These are phyloP conservation scores for Populus davidiana DNA, from an alignment of 345 rosid genomes.

Conservation along the genomic window DNA sequence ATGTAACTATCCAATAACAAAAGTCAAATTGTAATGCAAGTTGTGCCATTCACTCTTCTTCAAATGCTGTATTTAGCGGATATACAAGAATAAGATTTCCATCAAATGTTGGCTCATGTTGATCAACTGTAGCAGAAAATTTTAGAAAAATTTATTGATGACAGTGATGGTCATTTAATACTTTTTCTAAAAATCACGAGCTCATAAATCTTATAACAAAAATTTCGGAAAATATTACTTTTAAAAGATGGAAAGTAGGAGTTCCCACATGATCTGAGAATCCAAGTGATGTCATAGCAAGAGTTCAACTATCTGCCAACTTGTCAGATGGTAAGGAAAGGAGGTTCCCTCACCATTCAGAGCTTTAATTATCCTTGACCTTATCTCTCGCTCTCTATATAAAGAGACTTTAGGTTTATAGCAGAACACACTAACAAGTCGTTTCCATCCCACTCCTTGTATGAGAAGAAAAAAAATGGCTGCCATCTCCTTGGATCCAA, in stretches of 20 bases:
- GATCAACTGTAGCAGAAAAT: neutral
- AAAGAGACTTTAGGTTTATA: constrained; percentile 4
- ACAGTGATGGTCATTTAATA: neutral
- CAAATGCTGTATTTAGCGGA: constrained; percentile 2
- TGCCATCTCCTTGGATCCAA: constrained; percentile 19
- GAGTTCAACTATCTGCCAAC: constrained; percentile 12
- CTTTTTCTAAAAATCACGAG: neutral
- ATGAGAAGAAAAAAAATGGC: constrained; percentile 13
- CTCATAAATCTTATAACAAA: too few relatives aligned
- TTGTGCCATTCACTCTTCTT: neutral
- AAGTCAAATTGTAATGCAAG: neutral
- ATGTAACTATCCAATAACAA: neutral
- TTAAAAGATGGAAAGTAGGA: neutral
- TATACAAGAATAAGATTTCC: neutral
- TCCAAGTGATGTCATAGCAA: constrained; percentile 14
- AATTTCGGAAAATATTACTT: too few relatives aligned
- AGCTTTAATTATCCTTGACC: neutral
- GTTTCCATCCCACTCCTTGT: neutral
- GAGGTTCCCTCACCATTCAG: constrained; percentile 10
- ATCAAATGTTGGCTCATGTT: neutral
- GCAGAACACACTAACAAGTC: neutral
- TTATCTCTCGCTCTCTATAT: constrained; percentile 20
- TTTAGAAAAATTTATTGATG: neutral
- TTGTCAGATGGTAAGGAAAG: constrained; percentile 10
- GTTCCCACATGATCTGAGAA: constrained; percentile 17